phyloP scores from a whole-genome alignment of 257 asterid genomes.

The Henckelia pumila region DNA sequence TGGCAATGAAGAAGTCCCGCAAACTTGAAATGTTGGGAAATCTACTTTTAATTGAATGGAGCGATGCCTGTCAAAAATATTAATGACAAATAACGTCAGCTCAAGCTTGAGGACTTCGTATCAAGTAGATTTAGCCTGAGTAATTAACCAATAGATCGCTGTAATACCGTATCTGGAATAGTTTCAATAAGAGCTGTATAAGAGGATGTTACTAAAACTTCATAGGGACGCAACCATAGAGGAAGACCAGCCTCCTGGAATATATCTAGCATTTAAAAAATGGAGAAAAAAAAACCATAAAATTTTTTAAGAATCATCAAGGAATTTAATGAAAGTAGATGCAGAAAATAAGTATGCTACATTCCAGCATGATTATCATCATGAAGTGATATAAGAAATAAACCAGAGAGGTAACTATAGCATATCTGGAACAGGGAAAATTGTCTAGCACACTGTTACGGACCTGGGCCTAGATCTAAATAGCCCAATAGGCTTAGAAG shows the following conservation, averaged over 20 bases:
- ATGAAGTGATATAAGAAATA: neutral
- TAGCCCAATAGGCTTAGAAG: no score
- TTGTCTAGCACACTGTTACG: neutral
- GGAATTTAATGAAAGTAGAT: neutral
- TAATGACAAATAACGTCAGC: neutral
- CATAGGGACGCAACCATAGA: constrained; percentile 6
- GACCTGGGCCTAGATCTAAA: no score
- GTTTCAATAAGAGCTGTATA: constrained; percentile 98
- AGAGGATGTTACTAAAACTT: constrained; percentile 67
- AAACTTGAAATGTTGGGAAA: constrained; percentile 77
- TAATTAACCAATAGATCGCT: constrained; percentile 1
- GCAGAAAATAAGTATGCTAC: neutral
- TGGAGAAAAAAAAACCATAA: neutral
- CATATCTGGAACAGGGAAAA: neutral
- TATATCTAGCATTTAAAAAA: constrained; percentile 65
- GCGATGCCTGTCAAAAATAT: constrained; percentile 66
- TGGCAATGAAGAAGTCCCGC: constrained; percentile 90
- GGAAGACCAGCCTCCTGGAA: constrained; percentile 99
- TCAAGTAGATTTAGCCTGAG: constrained; percentile 3
- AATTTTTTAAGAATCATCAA: neutral
- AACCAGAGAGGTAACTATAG: neutral
- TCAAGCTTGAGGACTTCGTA: constrained; percentile 14
- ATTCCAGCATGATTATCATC: constrained; percentile 7
- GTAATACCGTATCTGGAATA: constrained; percentile 89
- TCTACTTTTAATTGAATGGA: constrained; percentile 95